phyloP scores from a whole-genome alignment of 495 filamentous ascomycete species.

The Hypoxylon crocopeplum region DNA sequence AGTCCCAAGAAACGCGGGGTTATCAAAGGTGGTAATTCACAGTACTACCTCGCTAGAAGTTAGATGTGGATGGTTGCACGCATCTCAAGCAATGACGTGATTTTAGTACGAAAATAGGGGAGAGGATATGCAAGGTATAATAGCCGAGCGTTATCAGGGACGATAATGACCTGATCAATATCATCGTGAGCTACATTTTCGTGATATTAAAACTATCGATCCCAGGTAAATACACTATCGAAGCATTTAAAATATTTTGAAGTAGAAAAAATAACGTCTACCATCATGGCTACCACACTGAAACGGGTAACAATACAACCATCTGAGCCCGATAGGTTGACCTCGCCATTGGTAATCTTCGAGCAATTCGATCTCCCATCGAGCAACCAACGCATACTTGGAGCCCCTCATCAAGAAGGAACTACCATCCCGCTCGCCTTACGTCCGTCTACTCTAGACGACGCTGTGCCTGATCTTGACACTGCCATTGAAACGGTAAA shows the following conservation, averaged over 20 bases:
- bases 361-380: conserved; percentile 41
- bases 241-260: background rate
- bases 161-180: background rate
- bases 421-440: conserved; percentile 54
- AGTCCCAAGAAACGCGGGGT: conserved; percentile 8
- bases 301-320: background rate
- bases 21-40: background rate
- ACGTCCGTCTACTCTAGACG: conserved; percentile 33
- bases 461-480: conserved; percentile 39
- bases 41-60: conserved; percentile 10
- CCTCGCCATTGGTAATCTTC: conserved; percentile 29
- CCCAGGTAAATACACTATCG: too few relatives aligned
- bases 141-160: conserved; percentile 1
- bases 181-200: background rate
- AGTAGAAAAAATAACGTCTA: too few relatives aligned
- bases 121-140: conserved; percentile 1
- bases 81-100: conserved; percentile 16
- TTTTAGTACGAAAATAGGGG: conserved; percentile 15
- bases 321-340: conserved; percentile 2
- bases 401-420: conserved; percentile 49
- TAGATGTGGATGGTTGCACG: conserved; percentile 6
- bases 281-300: conserved; percentile 19
- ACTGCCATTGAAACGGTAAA: conserved; percentile 41
- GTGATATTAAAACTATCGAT: background rate
- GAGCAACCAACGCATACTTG: conserved; percentile 48